These are phyloP conservation scores for Anastatica hierochuntica DNA, from an alignment of 345 rosid species.

Conservation along the genomic window DNA sequence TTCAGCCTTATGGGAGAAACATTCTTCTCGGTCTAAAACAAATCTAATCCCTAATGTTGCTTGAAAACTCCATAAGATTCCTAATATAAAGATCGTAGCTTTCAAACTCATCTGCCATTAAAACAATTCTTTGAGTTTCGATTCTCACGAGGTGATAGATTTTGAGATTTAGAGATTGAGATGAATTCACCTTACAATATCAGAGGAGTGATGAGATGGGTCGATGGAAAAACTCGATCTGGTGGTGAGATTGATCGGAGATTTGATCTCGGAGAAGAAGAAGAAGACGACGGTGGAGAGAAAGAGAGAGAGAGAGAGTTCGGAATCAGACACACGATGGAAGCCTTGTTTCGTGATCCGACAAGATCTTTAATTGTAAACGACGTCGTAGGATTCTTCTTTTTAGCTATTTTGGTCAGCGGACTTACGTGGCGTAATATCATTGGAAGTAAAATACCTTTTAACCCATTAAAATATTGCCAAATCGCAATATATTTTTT, in stretches of 20 bases:
- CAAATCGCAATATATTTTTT: neutral
- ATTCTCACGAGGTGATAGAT: neutral
- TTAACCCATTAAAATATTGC: slow-evolving; percentile 5
- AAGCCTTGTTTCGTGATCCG: slow-evolving; percentile 17
- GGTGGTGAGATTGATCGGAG: neutral
- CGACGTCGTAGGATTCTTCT: slow-evolving; percentile 20
- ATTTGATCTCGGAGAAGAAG: slow-evolving; percentile 16
- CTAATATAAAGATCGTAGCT: slow-evolving; percentile 20
- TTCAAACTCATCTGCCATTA: slow-evolving; percentile 21
- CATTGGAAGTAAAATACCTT: neutral
- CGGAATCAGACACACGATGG: slow-evolving; percentile 19
- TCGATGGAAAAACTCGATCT: slow-evolving; percentile 1
- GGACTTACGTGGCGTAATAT: slow-evolving; percentile 2
- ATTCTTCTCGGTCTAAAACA: slow-evolving; percentile 54
- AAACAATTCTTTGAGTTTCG: neutral
- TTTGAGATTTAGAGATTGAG: neutral
- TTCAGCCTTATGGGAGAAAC: slow-evolving; percentile 52
- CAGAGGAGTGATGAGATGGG: neutral
- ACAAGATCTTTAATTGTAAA: slow-evolving; percentile 21
- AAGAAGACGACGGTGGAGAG: neutral
- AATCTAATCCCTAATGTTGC: slow-evolving; percentile 38
- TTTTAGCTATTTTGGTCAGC: slow-evolving; percentile 11
- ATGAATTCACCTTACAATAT: slow-evolving; percentile 17
- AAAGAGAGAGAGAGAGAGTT: slow-evolving; percentile 3
- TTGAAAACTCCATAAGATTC: slow-evolving; percentile 28